phyloP scores from a whole-genome alignment of 2,329 filamentous ascomycete genomes.

The Cladosporium sphaerospermum region DNA sequence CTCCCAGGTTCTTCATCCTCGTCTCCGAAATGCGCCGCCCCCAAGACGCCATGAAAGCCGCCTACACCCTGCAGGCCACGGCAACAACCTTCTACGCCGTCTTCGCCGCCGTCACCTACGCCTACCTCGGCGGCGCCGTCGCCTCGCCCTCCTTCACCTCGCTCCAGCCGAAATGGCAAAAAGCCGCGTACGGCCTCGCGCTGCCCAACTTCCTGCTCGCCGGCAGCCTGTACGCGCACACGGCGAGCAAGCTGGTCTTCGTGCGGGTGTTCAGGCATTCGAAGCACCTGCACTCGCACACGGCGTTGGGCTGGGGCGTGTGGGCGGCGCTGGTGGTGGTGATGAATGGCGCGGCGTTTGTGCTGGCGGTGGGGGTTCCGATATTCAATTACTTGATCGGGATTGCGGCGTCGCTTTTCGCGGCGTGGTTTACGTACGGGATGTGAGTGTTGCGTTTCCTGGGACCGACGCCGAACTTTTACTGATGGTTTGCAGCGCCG shows the following conservation, averaged over 20 bases:
- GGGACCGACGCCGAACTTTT: neutral
- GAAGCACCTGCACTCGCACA: constrained; percentile 44
- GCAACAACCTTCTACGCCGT: constrained; percentile 47
- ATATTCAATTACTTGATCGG: constrained; percentile 51
- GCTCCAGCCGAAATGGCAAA: constrained; percentile 41
- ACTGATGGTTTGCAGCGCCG: constrained; percentile 32
- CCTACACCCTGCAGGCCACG: constrained; percentile 45
- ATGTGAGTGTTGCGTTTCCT: constrained; percentile 11
- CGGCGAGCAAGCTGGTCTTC: constrained; percentile 47
- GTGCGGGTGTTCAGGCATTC: constrained; percentile 44
- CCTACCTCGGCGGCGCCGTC: constrained; percentile 44
- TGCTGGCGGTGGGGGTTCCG: constrained; percentile 45
- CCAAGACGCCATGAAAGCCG: constrained; percentile 47
- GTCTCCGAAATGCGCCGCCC: constrained; percentile 50
- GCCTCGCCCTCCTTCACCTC: constrained; percentile 45
- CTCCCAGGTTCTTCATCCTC: constrained; percentile 42
- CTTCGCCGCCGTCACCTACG: constrained; percentile 47
- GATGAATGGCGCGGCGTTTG: constrained; percentile 40
- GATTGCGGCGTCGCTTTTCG: constrained; percentile 46
- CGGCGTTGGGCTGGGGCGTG: constrained; percentile 40
- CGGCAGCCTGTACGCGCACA: constrained; percentile 46
- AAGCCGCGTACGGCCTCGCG: constrained; percentile 47
- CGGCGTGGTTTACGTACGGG: constrained; percentile 50
- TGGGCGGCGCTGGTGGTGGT: constrained; percentile 45
- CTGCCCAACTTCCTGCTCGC: constrained; percentile 48